These are phyloP conservation scores for Cunninghamia lanceolata DNA, from an alignment of 75 land plant species.

Conservation along the genomic window DNA sequence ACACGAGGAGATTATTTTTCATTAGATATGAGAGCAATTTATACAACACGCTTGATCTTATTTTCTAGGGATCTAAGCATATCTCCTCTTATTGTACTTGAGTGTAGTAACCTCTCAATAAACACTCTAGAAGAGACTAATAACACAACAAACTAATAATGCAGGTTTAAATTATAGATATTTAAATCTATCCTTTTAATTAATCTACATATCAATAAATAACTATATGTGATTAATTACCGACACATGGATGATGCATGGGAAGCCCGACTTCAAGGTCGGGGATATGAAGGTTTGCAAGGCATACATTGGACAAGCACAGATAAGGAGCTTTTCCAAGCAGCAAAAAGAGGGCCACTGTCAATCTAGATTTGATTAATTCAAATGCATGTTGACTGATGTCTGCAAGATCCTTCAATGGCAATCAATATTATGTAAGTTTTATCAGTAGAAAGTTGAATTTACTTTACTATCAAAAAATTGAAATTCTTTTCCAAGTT, in stretches of 20 bases:
- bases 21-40: too few relatives aligned
- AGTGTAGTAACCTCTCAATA: too few relatives aligned
- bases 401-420: not conserved
- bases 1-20: too few relatives aligned
- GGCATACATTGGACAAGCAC: not conserved
- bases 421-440: slow-evolving; percentile 13
- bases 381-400: not conserved
- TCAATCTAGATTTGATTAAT: not conserved
- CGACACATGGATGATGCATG: not conserved
- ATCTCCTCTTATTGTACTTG: too few relatives aligned
- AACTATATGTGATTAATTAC: not conserved
- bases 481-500: not conserved
- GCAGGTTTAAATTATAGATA: too few relatives aligned
- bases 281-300: not conserved
- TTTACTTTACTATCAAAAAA: slow-evolving; percentile 20
- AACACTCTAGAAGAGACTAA: too few relatives aligned
- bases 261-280: not conserved
- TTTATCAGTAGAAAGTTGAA: slow-evolving; percentile 22
- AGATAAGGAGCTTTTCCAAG: not conserved
- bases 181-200: too few relatives aligned
- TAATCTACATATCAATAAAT: too few relatives aligned
- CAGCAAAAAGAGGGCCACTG: not conserved
- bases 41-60: too few relatives aligned
- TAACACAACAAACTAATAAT: too few relatives aligned
- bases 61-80: too few relatives aligned